These are phyloP conservation scores for Caryocar brasiliense DNA, from an alignment of 441 rosid genomes.

Conservation along the genomic window DNA sequence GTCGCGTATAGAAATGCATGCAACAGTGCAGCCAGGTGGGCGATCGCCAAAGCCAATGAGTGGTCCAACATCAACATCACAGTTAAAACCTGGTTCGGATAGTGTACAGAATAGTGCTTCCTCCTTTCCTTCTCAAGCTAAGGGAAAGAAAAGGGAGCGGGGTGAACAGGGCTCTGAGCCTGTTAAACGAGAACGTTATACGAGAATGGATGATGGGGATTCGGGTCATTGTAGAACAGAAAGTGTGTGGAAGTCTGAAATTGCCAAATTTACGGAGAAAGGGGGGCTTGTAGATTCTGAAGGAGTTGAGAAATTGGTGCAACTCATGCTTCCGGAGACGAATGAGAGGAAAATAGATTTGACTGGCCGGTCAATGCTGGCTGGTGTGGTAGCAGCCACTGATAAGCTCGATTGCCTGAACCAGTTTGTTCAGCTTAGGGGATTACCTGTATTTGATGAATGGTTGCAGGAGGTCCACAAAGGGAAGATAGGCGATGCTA, in stretches of 20 bases:
- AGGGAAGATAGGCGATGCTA: constrained; percentile 72
- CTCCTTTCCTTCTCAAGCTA: constrained; percentile 55
- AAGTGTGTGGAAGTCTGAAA: constrained; percentile 52
- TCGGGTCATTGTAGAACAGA: constrained; percentile 45
- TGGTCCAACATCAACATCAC: constrained; percentile 68
- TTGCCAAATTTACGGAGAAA: constrained; percentile 63
- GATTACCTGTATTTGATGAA: constrained; percentile 80
- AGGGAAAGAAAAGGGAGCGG: constrained; percentile 94
- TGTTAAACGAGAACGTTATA: constrained; percentile 56
- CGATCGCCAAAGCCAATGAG: constrained; percentile 76
- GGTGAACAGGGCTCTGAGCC: constrained; percentile 66
- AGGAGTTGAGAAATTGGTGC: constrained; percentile 77
- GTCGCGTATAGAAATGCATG: constrained; percentile 70
- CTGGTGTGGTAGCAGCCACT: constrained; percentile 72
- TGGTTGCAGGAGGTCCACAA: constrained; percentile 98
- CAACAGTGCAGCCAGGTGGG: constrained; percentile 63
- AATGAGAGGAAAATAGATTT: constrained; percentile 70
- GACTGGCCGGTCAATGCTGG: constrained; percentile 57
- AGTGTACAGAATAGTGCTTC: constrained; percentile 45
- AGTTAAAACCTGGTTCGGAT: constrained; percentile 55
- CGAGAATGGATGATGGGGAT: constrained; percentile 58
- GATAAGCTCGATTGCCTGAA: constrained; percentile 75
- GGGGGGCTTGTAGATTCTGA: constrained; percentile 71
- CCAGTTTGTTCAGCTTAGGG: constrained; percentile 76
- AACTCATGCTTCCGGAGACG: constrained; percentile 58